Percentiles rank a stretch among this genome's conserved stretches.
Conservation (phyloP, 257 asterid species). For the Cynanchum wilfordii region DNA sequence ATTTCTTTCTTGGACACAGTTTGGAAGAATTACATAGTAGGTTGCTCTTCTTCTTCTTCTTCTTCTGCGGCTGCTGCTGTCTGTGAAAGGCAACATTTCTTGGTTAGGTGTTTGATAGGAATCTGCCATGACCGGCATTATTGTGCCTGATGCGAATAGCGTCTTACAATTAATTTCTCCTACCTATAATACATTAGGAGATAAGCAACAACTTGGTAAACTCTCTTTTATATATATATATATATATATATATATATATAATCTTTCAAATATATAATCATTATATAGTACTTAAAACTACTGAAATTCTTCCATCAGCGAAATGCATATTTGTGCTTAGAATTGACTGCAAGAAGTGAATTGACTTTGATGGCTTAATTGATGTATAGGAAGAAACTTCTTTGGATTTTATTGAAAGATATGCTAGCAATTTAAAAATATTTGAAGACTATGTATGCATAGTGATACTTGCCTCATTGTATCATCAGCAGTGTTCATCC, state of each 20-base stretch:
- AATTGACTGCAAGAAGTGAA: neutral
- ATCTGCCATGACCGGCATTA: constrained; percentile 44
- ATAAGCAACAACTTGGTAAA: constrained; percentile 95
- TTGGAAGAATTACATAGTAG: constrained; percentile 46
- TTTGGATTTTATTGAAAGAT: neutral
- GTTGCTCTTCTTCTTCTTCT: constrained; percentile 35
- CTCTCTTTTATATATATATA: neutral
- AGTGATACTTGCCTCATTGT: no score
- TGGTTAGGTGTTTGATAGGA: constrained; percentile 73
- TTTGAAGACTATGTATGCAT: neutral
- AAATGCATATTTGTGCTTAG: neutral
- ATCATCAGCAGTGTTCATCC: neutral
- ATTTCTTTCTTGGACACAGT: constrained; percentile 13
- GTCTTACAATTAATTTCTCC: constrained; percentile 81
- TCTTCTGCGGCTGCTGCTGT: constrained; percentile 30
- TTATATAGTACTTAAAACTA: neutral
- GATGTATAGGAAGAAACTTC: neutral
- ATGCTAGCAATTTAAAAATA: neutral
- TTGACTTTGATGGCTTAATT: neutral
- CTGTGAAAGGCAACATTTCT: constrained; percentile 62
- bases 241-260: neutral
- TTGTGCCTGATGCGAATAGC: constrained; percentile 59
- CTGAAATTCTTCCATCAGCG: neutral
- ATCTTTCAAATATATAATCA: no score
- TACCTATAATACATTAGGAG: constrained; percentile 54